Evolutionary conservation across 2,329 filamentous ascomycete species (phyloP), one percentile per base, ranked within the genome.

Genomic region (Monosporascus ibericus): DNA sequence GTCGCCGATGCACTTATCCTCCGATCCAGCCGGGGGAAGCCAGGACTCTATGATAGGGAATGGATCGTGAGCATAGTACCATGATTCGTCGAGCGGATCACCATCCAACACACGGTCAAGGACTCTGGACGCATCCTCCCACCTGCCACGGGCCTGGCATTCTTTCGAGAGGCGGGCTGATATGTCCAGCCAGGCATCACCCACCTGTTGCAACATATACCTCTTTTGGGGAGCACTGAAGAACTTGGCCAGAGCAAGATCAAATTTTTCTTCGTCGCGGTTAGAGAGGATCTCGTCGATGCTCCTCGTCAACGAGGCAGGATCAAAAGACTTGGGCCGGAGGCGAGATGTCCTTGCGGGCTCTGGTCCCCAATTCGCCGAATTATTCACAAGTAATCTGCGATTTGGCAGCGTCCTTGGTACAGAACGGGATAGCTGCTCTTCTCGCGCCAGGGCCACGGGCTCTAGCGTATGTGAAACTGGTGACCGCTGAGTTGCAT

Each of bases 61-160:
- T 7, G 73, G 72, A 0, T 67, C 48, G 54, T 71, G 66, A n/a
- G 60, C 63, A 48, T 69, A 67, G 46, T 69, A 76, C 15, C 61
- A 55, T 7, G 49, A 58, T 55, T 71, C 69, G 17, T 65, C 55
- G 1, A 75, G 48, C 5, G 62, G 54, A 1, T 65, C 65, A 14
- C 58, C 52, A 3, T 47, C 44, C 5, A 70, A 39, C 6, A 68
- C 60, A 5, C 55, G 47, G 24, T 38, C 50, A 5, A 75, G 57
- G 4, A 74, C 58, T 3, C 54, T 55, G 27, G 60, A 57, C 1
- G 71, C 72, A 8, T 68, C 65, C 1, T 68, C 60, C 54, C 65
- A 63, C 48, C 58, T 60, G 6, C 59, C 63, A 14, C 53, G 48
- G 24, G 58, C 57, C 52, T 68, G 70, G 50, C 65, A 73, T 34